A percentile compares a stretch with the other conserved stretches of the same genome.
phyloP scores from a whole-genome alignment of 805 yeast genomes.

The Lachancea meyersii region DNA sequence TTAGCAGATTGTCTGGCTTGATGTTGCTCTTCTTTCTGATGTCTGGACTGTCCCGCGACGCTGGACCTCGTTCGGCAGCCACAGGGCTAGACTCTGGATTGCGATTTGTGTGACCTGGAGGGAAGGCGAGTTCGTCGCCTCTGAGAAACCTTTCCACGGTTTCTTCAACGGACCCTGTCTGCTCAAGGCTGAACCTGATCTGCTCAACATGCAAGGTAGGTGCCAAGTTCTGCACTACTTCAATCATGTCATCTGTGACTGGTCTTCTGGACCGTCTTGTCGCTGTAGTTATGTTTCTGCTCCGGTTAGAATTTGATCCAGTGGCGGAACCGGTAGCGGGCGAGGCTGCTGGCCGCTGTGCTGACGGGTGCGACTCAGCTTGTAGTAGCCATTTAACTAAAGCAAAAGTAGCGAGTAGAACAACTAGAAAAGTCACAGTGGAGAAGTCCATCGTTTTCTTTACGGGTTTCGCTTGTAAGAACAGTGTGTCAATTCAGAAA shows the following conservation, averaged over 20 bases:
- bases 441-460: constrained; percentile 47
- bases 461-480: not conserved
- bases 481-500: not conserved
- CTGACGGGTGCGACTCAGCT: constrained; percentile 45
- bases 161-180: constrained; percentile 72
- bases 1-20: constrained; percentile 27
- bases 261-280: constrained; percentile 35
- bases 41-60: constrained; percentile 14
- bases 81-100: constrained; percentile 9
- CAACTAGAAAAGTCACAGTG: constrained; percentile 43
- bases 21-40: constrained; percentile 30
- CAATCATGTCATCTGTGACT: constrained; percentile 70
- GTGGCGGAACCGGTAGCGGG: constrained; percentile 2
- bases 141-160: constrained; percentile 70
- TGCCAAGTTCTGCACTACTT: constrained; percentile 75
- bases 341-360: constrained; percentile 16
- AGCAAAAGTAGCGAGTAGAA: constrained; percentile 48
- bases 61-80: not conserved
- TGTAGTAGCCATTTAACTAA: constrained; percentile 61
- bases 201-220: constrained; percentile 66
- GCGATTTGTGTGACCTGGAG: constrained; percentile 37
- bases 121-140: constrained; percentile 53
- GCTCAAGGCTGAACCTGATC: constrained; percentile 64
- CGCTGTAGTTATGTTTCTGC: constrained; percentile 11
- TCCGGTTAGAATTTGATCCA: constrained; percentile 1